Base-by-base conservation (phyloP, 2,329 filamentous ascomycete species). In the Ophiocordyceps robertsii region DNA sequence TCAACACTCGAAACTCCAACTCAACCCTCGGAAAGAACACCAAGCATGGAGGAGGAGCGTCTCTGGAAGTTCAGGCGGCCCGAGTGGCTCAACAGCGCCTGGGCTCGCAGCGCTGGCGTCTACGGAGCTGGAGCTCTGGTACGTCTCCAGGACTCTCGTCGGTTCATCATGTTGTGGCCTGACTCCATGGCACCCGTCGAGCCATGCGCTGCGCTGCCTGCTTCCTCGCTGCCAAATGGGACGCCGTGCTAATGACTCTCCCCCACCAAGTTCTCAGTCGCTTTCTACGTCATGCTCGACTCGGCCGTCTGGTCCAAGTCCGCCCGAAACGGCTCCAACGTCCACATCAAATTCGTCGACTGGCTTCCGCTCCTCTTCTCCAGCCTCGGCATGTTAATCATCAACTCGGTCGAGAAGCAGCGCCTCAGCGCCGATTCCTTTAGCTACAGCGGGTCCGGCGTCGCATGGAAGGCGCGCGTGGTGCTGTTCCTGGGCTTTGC, bases 351-450 rank as follows among this genome's bases (percentile, higher is more conserved):
- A 50, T 83, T 81, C 54, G 68, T 80, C 60, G 78, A 82, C 70
- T 82, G 78, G 78, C 72, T 82, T 49, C 77, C 78, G 41, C 69
- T 82, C 50, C 72, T 82, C 59, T 82, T 81, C 66, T 76, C 72
- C 50, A 70, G 72, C 48, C 66, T 82, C 47, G 78, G 79, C 48
- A 82, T 82, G 76, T 69, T 82, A 45, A 81, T 82, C 59, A 82
- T 82, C 67, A 82, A 82, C 68, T 75, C 70, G 51, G 77, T 81
- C 49, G 77, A 82, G 64, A 81, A 82, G 63, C 66, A 75, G 46
- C 72, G 78, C 42, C 68, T 82, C 47, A 75, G 74, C 52, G 68
- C 73, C 52, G 76, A 83, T 63, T 72, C 67, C 43, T 79, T 79
- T 59, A 72, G 69, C 48, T 80, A 82, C 61, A 70, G 68, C 45